Conservation (phyloP, 352 stramenopile species). For the Globisporangium takayamanum region DNA sequence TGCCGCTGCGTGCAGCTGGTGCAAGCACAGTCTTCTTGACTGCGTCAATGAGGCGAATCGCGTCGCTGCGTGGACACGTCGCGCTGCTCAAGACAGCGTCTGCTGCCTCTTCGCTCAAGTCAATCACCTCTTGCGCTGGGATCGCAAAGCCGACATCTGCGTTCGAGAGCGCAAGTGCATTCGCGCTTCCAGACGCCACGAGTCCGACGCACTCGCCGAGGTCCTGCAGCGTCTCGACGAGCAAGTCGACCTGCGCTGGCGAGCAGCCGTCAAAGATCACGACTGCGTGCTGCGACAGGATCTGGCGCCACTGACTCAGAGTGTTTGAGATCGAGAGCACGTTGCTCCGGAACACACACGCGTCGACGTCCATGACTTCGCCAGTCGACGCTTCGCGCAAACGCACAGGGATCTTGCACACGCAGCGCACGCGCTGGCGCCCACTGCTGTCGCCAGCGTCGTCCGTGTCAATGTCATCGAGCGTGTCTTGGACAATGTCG, state of each 20-base stretch:
- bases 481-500: slow-evolving; percentile 7
- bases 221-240: slow-evolving; percentile 50
- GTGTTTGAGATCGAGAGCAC: slow-evolving; percentile 49
- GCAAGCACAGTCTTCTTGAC: slow-evolving; percentile 24
- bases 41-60: slow-evolving; percentile 41
- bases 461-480: slow-evolving; percentile 17
- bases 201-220: slow-evolving; percentile 42
- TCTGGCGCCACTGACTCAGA: slow-evolving; percentile 38
- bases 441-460: slow-evolving; percentile 17
- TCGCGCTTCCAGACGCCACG: slow-evolving; percentile 33
- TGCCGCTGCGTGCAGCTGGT: neutral
- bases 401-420: slow-evolving; percentile 30
- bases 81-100: slow-evolving; percentile 33
- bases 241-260: slow-evolving; percentile 33
- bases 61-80: slow-evolving; percentile 37
- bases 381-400: slow-evolving; percentile 31
- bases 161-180: slow-evolving; percentile 37
- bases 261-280: slow-evolving; percentile 41
- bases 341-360: slow-evolving; percentile 28
- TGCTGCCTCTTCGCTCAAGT: slow-evolving; percentile 42
- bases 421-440: slow-evolving; percentile 16
- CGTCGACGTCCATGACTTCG: slow-evolving; percentile 25
- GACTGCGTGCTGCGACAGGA: slow-evolving; percentile 32
- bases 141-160: slow-evolving; percentile 47
- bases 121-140: slow-evolving; percentile 30